Percentiles rank a stretch among this genome's conserved stretches.
These are phyloP conservation scores for Phytophthora quininea DNA, from an alignment of 352 stramenopile species.

Conservation along the genomic window DNA sequence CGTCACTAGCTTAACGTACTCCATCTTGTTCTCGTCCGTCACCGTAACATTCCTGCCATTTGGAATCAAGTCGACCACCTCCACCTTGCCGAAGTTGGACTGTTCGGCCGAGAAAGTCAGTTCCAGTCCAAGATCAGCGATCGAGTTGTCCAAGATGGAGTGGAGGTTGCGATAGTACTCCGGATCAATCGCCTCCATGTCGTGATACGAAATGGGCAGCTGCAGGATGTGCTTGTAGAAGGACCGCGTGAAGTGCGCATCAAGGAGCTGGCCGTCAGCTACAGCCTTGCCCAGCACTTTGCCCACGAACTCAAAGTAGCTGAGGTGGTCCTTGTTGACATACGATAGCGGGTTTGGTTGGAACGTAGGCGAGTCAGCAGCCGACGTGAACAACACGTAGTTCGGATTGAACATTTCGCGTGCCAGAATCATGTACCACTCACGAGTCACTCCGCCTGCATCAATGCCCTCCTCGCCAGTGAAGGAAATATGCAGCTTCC, in stretches of 20 bases:
- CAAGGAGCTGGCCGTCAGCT: constrained; percentile 97
- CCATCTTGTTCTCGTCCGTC: constrained; percentile 94
- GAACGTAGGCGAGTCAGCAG: constrained; percentile 98
- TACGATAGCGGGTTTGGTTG: constrained; percentile 98
- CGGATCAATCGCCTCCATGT: constrained; percentile 99
- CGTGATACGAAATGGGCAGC: constrained; percentile 95
- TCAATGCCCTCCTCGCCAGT: constrained; percentile 98
- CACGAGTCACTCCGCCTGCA: constrained; percentile 96
- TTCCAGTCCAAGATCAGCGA: constrained; percentile 86
- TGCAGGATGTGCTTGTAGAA: constrained; percentile 99
- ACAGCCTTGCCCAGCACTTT: constrained; percentile 99
- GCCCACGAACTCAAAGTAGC: constrained; percentile 98
- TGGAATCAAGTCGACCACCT: constrained; percentile 90
- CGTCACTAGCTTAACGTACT: constrained; percentile 95
- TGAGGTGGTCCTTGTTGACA: constrained; percentile 99
- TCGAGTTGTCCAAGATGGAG: constrained; percentile 89
- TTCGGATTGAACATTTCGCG: constrained; percentile 99
- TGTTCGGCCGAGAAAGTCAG: constrained; percentile 94
- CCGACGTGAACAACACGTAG: constrained; percentile 99
- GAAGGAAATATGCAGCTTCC: constrained; percentile 98
- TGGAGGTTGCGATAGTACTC: constrained; percentile 95
- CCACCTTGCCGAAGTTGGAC: constrained; percentile 90
- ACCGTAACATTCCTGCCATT: constrained; percentile 88
- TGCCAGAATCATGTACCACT: constrained; percentile 99
- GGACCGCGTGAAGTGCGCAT: constrained; percentile 98